Base-by-base conservation (phyloP, 2,329 filamentous ascomycete species). In the Hymenoscyphus repandus region DNA sequence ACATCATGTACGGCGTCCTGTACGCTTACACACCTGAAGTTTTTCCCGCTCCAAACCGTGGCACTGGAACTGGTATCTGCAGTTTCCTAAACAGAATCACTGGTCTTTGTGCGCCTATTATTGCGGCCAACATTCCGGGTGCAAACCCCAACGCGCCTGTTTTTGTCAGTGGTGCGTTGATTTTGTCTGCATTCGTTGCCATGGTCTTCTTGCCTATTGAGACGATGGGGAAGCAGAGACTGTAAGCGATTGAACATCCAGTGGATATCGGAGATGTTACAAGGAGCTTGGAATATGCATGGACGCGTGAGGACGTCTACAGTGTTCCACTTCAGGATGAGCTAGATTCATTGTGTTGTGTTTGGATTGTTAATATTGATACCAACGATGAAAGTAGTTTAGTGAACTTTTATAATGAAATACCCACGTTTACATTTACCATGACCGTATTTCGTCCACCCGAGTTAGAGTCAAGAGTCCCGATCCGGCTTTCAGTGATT, bases 11-110 rank as follows among this genome's bases (percentile, higher is more conserved):
- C 68, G 85, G 85, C 50, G 83, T 88, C 1, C 70, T 90, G 1
- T 90, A 88, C 64, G 83, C 85, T 6, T 90, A 88, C 64, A 89
- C 86, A 0, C 86, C 86, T 0, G 86, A 90, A 62, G 80, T 89
- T 27, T 89, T 90, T 68, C 85, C 86, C 0, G 83, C 85, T 0
- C 83, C 85, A 0, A 80, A 85, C 18, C 74, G 86, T 31, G 86
- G 86, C 5, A 86, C 85, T 0, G 86, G 85, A 5, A 86, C 82
- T 0, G 86, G 86, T 38, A 83, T 90, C 43, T 80, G 82, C 18
- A 86, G 81, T 63, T 86, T 87, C 62, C 67, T 89, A 53, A 90
- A 89, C 66, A 74, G 86, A 34, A 64, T 85, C 37, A 78, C 79
- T 5, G 86, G 86, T 5, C 71, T 90, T 10, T 73, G 82, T 60